phyloP scores from a whole-genome alignment of 768 basidiomycete species.

The Russula emetica region DNA sequence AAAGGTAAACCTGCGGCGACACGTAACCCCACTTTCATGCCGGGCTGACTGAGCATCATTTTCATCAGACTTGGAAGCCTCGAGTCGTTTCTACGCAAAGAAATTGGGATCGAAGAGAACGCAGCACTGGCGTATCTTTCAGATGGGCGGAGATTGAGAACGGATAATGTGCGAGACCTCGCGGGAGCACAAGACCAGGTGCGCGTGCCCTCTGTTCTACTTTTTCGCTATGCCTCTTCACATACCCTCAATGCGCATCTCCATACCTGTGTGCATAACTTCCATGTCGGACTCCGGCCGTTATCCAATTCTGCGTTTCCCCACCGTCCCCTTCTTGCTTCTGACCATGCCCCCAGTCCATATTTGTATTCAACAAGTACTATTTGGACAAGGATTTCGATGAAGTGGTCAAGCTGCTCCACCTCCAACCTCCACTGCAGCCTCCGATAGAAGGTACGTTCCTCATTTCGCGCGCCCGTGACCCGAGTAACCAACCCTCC shows the following conservation, averaged over 20 bases:
- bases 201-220: slow-evolving; percentile 24
- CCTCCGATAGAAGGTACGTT: slow-evolving; percentile 63
- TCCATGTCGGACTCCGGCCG: background rate
- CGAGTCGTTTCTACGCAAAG: slow-evolving; percentile 66
- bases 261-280: too few species aligned
- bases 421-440: slow-evolving; percentile 55
- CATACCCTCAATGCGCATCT: background rate
- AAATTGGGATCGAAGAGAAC: slow-evolving; percentile 66
- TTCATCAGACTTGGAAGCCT: slow-evolving; percentile 53
- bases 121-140: slow-evolving; percentile 73
- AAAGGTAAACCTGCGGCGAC: slow-evolving; percentile 46
- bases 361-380: slow-evolving; percentile 81
- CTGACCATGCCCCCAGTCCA: slow-evolving; percentile 41
- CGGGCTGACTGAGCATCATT: slow-evolving; percentile 14
- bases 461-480: background rate
- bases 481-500: slow-evolving; percentile 6
- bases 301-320: background rate
- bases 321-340: background rate
- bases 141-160: slow-evolving; percentile 69
- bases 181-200: slow-evolving; percentile 75
- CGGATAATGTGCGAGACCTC: slow-evolving; percentile 69
- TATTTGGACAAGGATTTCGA: slow-evolving; percentile 68
- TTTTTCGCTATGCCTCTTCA: background rate
- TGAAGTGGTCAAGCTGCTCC: slow-evolving; percentile 61
- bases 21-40: background rate